Conservation (phyloP, 208 protist genomes). For the Phytomonas francai region DNA sequence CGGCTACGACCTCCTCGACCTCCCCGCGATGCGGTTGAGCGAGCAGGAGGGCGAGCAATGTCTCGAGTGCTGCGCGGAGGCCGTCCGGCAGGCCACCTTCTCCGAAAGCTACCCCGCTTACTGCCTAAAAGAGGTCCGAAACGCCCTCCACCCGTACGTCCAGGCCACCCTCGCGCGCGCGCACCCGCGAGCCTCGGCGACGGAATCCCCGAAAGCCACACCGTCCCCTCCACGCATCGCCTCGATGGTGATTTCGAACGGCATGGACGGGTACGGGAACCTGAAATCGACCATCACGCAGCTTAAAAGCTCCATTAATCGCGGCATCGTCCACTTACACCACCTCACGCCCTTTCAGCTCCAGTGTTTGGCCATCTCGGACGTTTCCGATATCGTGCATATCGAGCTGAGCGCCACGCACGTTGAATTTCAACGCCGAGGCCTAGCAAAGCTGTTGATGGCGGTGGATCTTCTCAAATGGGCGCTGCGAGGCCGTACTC, state of each 20-base stretch:
- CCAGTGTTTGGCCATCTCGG: conserved; percentile 40
- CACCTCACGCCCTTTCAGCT: conserved; percentile 38
- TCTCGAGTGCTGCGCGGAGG: conserved; percentile 50
- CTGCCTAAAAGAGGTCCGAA: conserved; percentile 57
- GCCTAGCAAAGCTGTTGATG: conserved; percentile 65
- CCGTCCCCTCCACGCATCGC: too few species aligned
- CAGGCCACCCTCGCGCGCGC: conserved; percentile 34
- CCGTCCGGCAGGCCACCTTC: conserved; percentile 66
- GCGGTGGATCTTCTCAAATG: conserved; percentile 66
- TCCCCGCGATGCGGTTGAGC: conserved; percentile 31
- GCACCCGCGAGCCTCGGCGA: background rate
- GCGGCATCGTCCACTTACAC: conserved; percentile 25
- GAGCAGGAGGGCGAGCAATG: conserved; percentile 33
- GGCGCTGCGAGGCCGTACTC: conserved; percentile 62
- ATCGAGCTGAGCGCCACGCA: conserved; percentile 81
- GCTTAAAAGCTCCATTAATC: conserved; percentile 50
- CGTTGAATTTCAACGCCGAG: conserved; percentile 28
- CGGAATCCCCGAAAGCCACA: background rate
- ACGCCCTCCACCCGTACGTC: conserved; percentile 45
- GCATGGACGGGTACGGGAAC: conserved; percentile 81
- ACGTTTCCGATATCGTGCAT: conserved; percentile 79
- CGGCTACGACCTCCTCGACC: conserved; percentile 41
- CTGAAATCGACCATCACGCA: conserved; percentile 64
- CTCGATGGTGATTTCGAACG: conserved; percentile 67
- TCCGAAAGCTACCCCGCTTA: conserved; percentile 66